A percentile compares a stretch with the other conserved stretches of the same genome.
phyloP scores from a whole-genome alignment of 768 basidiomycete species.

The Harrya chromipes region DNA sequence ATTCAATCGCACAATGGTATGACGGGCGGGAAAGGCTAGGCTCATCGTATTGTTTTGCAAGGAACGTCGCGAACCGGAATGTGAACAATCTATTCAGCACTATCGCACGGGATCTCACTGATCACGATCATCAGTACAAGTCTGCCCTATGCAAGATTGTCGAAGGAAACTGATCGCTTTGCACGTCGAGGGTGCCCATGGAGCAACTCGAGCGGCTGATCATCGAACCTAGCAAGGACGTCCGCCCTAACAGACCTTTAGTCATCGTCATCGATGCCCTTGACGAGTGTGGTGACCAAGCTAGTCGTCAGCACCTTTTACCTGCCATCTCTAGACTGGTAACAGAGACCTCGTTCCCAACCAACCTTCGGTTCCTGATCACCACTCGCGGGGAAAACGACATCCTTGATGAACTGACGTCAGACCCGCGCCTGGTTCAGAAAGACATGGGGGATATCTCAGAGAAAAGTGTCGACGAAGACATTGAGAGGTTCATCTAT shows the following conservation, averaged over 20 bases:
- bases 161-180: constrained; percentile 3
- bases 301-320: constrained; percentile 14
- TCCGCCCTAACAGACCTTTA: constrained; percentile 21
- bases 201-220: constrained; percentile 23
- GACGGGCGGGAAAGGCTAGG: no score
- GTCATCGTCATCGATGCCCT: constrained; percentile 31
- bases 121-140: constrained; percentile 16
- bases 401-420: background rate
- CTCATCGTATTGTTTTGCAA: no score
- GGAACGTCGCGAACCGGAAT: no score
- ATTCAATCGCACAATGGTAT: no score
- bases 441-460: background rate
- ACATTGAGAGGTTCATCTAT: background rate
- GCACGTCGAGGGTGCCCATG: background rate
- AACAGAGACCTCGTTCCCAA: constrained; percentile 1
- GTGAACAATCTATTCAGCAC: no score
- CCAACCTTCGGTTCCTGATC: constrained; percentile 13
- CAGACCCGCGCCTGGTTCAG: background rate
- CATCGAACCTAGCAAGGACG: constrained; percentile 11
- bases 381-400: constrained; percentile 15
- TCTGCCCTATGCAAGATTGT: constrained; percentile 3
- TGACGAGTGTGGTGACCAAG: constrained; percentile 15
- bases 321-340: background rate
- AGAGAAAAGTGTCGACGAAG: background rate
- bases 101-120: constrained; percentile 16